Conservation (phyloP, 2,329 filamentous ascomycete species). For the Bipolaris gigantea region DNA sequence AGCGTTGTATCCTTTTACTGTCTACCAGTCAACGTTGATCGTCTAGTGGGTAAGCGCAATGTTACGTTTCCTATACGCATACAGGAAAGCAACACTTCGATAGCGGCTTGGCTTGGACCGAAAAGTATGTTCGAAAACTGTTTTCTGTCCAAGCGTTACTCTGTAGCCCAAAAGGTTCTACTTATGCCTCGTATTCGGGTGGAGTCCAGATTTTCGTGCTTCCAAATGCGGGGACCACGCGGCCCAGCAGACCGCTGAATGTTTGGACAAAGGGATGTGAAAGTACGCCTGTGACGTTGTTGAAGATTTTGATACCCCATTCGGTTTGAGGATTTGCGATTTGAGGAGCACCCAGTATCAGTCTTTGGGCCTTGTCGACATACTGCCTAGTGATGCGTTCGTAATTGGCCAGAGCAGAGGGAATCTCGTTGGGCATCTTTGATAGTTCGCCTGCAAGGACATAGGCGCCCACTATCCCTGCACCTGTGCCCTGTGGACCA, state of each 20-base stretch:
- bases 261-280: constrained; percentile 15
- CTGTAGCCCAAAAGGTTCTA: not conserved
- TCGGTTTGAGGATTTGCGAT: constrained; percentile 30
- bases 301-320: constrained; percentile 27
- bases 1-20: too few relatives aligned
- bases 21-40: too few relatives aligned
- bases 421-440: constrained; percentile 21
- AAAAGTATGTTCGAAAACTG: too few relatives aligned
- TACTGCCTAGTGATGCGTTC: constrained; percentile 25
- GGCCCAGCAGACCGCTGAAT: constrained; percentile 16
- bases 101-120: too few relatives aligned
- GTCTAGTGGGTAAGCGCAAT: too few relatives aligned
- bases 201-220: constrained; percentile 14
- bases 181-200: constrained; percentile 29
- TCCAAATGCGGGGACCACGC: constrained; percentile 21
- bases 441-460: constrained; percentile 45
- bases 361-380: constrained; percentile 26
- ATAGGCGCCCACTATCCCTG: constrained; percentile 46
- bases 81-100: too few relatives aligned
- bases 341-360: constrained; percentile 30
- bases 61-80: too few relatives aligned
- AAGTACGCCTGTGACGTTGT: constrained; percentile 19
- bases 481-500: constrained; percentile 27
- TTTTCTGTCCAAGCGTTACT: too few relatives aligned
- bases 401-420: constrained; percentile 28